phyloP scores from a whole-genome alignment of 257 asterid species.

The Solanum tarijense region DNA sequence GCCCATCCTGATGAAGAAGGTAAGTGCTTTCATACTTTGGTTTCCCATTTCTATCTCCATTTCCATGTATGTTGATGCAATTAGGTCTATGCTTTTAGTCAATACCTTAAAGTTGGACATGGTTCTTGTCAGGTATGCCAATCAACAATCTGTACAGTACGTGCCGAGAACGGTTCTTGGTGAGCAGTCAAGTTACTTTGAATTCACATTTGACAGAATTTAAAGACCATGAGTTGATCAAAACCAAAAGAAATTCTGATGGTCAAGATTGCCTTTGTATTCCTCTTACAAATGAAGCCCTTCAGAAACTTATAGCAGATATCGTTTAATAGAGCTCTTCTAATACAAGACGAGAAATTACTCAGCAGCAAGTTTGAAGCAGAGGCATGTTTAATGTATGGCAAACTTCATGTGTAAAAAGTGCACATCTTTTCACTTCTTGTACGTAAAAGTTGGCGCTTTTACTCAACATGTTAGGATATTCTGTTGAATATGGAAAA shows the following conservation, averaged over 20 bases:
- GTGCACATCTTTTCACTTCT: background rate
- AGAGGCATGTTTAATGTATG: background rate
- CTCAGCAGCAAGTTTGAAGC: background rate
- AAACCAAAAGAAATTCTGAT: slow-evolving; percentile 64
- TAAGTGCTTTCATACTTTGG: slow-evolving; percentile 15
- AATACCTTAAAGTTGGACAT: background rate
- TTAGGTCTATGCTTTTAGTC: background rate
- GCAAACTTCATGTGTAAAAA: background rate
- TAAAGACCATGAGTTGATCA: slow-evolving; percentile 87
- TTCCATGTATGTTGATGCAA: background rate
- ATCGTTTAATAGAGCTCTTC: slow-evolving; percentile 28
- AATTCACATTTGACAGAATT: slow-evolving; percentile 91
- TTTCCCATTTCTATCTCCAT: background rate
- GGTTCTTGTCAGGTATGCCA: slow-evolving; percentile 60
- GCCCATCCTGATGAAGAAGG: slow-evolving; percentile 76
- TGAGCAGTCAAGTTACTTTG: slow-evolving; percentile 80
- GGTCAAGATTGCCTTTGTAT: slow-evolving; percentile 78
- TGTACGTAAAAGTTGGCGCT: background rate
- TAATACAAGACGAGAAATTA: background rate
- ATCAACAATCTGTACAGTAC: slow-evolving; percentile 50
- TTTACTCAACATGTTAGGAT: background rate
- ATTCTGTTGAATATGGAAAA: background rate
- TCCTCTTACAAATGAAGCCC: slow-evolving; percentile 75
- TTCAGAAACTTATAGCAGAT: slow-evolving; percentile 64
- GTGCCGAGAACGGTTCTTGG: slow-evolving; percentile 81